Evolutionary conservation across 1,139 yeast species (phyloP).

Genomic region (Pichia sp.): DNA sequence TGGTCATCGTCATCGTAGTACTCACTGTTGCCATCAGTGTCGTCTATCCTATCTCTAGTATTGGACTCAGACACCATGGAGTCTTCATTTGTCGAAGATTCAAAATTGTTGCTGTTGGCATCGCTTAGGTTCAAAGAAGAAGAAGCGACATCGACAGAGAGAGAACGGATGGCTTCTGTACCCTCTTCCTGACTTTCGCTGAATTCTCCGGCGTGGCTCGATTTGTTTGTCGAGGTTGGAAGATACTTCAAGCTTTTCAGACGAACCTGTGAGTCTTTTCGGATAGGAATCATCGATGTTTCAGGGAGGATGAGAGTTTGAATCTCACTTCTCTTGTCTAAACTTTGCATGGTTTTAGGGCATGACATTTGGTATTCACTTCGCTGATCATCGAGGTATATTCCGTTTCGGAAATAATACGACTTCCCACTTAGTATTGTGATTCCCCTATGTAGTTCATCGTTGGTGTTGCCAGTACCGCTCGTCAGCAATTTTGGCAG

Average conservation of each 20-base stretch:
- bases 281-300: conserved; percentile 20
- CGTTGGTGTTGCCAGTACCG: neutral
- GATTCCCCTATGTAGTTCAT: neutral
- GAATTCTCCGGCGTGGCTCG: neutral
- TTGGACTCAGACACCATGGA: neutral
- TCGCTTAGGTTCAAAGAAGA: conserved; percentile 5
- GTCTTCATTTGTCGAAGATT: neutral
- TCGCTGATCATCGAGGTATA: conserved; percentile 1
- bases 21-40: neutral
- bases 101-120: neutral
- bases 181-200: too few species aligned
- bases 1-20: too few species aligned
- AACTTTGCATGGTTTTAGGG: neutral
- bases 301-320: conserved; percentile 22
- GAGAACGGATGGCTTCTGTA: neutral
- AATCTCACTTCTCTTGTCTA: conserved; percentile 14
- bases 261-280: conserved; percentile 18
- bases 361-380: conserved; percentile 7
- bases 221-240: neutral
- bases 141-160: neutral
- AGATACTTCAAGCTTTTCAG: neutral
- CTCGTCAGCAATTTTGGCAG: too few species aligned
- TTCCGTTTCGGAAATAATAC: conserved; percentile 1
- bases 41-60: neutral
- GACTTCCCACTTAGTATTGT: conserved; percentile 2